Evolutionary conservation across 305 asterid genomes (phyloP).

Genomic region (Ilex paraguariensis): DNA sequence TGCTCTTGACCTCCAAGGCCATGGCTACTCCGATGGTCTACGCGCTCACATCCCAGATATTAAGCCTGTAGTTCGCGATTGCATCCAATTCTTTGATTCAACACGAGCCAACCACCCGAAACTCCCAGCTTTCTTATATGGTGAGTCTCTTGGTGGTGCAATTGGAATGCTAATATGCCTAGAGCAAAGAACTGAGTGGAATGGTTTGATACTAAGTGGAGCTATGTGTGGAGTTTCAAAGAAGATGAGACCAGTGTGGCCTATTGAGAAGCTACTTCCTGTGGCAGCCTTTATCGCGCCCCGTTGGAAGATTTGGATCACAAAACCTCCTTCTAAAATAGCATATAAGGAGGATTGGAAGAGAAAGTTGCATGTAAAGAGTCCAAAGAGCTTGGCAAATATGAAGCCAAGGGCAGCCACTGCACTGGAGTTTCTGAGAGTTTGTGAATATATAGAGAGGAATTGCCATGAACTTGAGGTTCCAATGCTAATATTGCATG

Average conservation of each 20-base stretch:
- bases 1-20: slow-evolving; percentile 72
- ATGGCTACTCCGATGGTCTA: slow-evolving; percentile 68
- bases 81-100: slow-evolving; percentile 47
- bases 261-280: slow-evolving; percentile 59
- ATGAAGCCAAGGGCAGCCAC: slow-evolving; percentile 59
- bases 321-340: slow-evolving; percentile 38
- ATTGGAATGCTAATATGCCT: slow-evolving; percentile 48
- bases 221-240: slow-evolving; percentile 65
- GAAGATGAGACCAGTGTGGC: slow-evolving; percentile 68
- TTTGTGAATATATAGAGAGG: slow-evolving; percentile 38
- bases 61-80: slow-evolving; percentile 46
- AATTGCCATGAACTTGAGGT: slow-evolving; percentile 42
- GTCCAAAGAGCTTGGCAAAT: slow-evolving; percentile 47
- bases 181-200: slow-evolving; percentile 51
- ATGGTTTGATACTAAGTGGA: slow-evolving; percentile 60
- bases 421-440: slow-evolving; percentile 51
- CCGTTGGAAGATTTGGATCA: slow-evolving; percentile 45
- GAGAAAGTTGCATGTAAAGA: slow-evolving; percentile 39
- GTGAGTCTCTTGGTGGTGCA: slow-evolving; percentile 82
- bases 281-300: slow-evolving; percentile 58
- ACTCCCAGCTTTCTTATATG: slow-evolving; percentile 62
- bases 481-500: slow-evolving; percentile 68
- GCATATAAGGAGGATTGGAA: slow-evolving; percentile 64
- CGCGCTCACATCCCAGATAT: slow-evolving; percentile 46
- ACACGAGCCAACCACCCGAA: slow-evolving; percentile 25